phyloP scores from a whole-genome alignment of 169 alveolate species.

The Plasmodium vivax region DNA sequence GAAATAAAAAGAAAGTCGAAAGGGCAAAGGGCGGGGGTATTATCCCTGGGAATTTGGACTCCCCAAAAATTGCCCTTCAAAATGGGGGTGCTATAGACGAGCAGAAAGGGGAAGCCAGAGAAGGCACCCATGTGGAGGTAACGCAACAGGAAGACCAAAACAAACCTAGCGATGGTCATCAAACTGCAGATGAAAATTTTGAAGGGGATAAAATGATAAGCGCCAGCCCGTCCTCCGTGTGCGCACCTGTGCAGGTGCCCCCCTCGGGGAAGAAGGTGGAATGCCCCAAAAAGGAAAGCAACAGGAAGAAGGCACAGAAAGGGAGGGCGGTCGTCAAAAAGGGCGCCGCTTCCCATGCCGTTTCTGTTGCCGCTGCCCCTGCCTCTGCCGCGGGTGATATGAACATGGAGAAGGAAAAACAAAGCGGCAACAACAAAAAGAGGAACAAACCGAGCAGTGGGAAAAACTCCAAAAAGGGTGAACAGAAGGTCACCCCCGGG shows the following conservation, averaged over 20 bases:
- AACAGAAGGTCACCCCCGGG: background rate
- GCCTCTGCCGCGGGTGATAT: background rate
- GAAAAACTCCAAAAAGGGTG: background rate
- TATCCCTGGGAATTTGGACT: background rate
- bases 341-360: background rate
- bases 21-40: background rate
- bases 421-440: constrained; percentile 9
- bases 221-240: background rate
- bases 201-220: background rate
- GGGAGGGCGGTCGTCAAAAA: background rate
- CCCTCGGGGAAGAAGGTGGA: background rate
- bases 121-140: background rate
- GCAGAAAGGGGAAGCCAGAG: background rate
- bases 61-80: background rate
- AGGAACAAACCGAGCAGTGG: background rate
- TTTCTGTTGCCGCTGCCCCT: background rate
- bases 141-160: background rate
- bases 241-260: background rate
- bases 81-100: background rate
- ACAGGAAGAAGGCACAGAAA: background rate
- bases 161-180: background rate
- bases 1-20: constrained; percentile 7
- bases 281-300: background rate
- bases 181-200: background rate
- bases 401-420: background rate